These are phyloP conservation scores for Nosema muscidifuracis DNA, from an alignment of 371 early-diverging fungal genomes.

Conservation along the genomic window DNA sequence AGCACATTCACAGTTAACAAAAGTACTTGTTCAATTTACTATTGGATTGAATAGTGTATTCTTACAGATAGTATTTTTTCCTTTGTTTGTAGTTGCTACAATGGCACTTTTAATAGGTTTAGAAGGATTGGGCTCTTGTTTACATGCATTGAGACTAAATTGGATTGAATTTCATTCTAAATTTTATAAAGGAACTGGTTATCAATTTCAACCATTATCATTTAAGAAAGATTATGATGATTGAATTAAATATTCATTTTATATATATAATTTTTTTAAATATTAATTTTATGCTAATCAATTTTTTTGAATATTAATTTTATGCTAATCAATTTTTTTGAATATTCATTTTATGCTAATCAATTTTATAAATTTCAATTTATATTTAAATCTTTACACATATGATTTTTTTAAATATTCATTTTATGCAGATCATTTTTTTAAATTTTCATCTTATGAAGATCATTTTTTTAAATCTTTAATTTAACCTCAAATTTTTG, in stretches of 20 bases:
- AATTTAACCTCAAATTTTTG: too few species aligned
- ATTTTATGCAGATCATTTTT: too few species aligned
- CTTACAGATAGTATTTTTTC: conserved; percentile 70
- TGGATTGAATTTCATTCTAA: conserved; percentile 99
- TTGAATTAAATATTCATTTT: conserved; percentile 11
- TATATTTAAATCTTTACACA: too few species aligned
- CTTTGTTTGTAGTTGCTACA: conserved; percentile 66
- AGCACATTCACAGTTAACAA: conserved; percentile 95
- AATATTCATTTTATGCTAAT: too few species aligned
- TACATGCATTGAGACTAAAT: conserved; percentile 95
- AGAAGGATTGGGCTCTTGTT: conserved; percentile 94
- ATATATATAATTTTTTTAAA: too few species aligned
- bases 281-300: too few species aligned
- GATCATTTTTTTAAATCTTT: too few species aligned
- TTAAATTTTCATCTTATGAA: too few species aligned
- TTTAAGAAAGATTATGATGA: conserved; percentile 50
- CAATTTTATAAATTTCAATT: too few species aligned
- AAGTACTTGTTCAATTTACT: conserved; percentile 90
- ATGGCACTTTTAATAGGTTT: conserved; percentile 78
- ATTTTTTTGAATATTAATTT: too few species aligned
- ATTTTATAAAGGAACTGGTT: conserved; percentile 81
- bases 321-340: too few species aligned
- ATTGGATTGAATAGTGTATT: conserved; percentile 68
- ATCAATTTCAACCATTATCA: conserved; percentile 72
- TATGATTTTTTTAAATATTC: too few species aligned